Percentiles rank a stretch among this genome's conserved stretches.
These are phyloP conservation scores for Stachybotrys chartarum DNA, from an alignment of 2,329 filamentous ascomycete species.

Conservation along the genomic window DNA sequence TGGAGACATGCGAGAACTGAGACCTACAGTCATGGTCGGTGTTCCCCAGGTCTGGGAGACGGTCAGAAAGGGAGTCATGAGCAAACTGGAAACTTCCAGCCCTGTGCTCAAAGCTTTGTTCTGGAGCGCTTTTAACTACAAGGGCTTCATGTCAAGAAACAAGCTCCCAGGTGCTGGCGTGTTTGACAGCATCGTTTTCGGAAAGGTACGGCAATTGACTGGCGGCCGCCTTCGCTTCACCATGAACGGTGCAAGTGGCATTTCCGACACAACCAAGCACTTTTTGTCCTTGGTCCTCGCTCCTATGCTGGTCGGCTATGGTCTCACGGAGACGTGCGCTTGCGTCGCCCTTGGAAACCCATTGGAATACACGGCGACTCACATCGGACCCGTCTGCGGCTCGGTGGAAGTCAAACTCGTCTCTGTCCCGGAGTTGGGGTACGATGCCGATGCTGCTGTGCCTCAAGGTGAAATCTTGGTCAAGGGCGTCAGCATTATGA, in stretches of 20 bases:
- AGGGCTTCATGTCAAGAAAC: slow-evolving; percentile 48
- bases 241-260: slow-evolving; percentile 89
- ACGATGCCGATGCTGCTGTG: slow-evolving; percentile 64
- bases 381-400: slow-evolving; percentile 72
- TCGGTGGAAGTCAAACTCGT: slow-evolving; percentile 87
- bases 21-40: slow-evolving; percentile 83
- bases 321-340: slow-evolving; percentile 85
- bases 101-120: slow-evolving; percentile 72
- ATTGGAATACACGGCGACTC: slow-evolving; percentile 69
- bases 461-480: slow-evolving; percentile 93
- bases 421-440: slow-evolving; percentile 82
- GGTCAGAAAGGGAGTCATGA: slow-evolving; percentile 87
- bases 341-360: slow-evolving; percentile 80
- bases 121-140: slow-evolving; percentile 55
- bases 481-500: slow-evolving; percentile 66
- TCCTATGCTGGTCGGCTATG: slow-evolving; percentile 92
- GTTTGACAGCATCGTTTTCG: slow-evolving; percentile 81
- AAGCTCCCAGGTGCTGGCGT: slow-evolving; percentile 60
- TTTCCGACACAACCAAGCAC: slow-evolving; percentile 77
- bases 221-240: slow-evolving; percentile 83
- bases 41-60: slow-evolving; percentile 97
- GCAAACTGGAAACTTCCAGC: slow-evolving; percentile 67
- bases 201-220: slow-evolving; percentile 83
- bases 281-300: slow-evolving; percentile 91
- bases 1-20: slow-evolving; percentile 89